A percentile compares a stretch with the other conserved stretches of the same genome.
These are phyloP conservation scores for Ophiostoma montium DNA, from an alignment of 2,329 filamentous ascomycete genomes.

Conservation along the genomic window DNA sequence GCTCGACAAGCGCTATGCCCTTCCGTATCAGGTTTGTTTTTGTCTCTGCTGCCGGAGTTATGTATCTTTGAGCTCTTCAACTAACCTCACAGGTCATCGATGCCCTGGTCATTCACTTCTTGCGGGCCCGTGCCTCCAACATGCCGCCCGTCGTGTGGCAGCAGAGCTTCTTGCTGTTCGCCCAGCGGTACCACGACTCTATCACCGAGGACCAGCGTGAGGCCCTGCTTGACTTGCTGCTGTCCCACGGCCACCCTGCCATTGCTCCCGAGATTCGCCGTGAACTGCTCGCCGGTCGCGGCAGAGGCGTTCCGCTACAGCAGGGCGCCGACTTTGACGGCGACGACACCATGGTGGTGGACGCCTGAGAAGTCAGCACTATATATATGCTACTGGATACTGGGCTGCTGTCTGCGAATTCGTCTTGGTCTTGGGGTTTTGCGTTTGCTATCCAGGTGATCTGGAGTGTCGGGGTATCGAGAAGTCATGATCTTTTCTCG, in stretches of 20 bases:
- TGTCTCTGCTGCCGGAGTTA: not conserved
- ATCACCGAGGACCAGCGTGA: conserved; percentile 85
- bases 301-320: conserved; percentile 60
- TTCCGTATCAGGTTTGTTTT: conserved; percentile 56
- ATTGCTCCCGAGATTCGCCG: conserved; percentile 86
- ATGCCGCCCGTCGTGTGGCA: conserved; percentile 85
- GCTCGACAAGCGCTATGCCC: conserved; percentile 90
- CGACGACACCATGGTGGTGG: conserved; percentile 85
- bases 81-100: conserved; percentile 52
- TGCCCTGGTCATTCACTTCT: conserved; percentile 88
- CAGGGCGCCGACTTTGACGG: conserved; percentile 46
- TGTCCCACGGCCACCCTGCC: conserved; percentile 70
- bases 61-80: conserved; percentile 22
- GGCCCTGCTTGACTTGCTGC: conserved; percentile 71
- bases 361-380: conserved; percentile 19
- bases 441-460: not conserved
- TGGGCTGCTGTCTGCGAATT: not conserved
- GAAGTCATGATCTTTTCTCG: conserved; percentile 4
- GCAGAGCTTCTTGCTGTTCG: conserved; percentile 82
- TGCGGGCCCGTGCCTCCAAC: conserved; percentile 23
- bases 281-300: conserved; percentile 77
- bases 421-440: not conserved
- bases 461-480: conserved; percentile 1
- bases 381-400: not conserved
- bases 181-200: conserved; percentile 87